These are phyloP conservation scores for Xylogone sp. DNA, from an alignment of 2,329 filamentous ascomycete species.

Conservation along the genomic window DNA sequence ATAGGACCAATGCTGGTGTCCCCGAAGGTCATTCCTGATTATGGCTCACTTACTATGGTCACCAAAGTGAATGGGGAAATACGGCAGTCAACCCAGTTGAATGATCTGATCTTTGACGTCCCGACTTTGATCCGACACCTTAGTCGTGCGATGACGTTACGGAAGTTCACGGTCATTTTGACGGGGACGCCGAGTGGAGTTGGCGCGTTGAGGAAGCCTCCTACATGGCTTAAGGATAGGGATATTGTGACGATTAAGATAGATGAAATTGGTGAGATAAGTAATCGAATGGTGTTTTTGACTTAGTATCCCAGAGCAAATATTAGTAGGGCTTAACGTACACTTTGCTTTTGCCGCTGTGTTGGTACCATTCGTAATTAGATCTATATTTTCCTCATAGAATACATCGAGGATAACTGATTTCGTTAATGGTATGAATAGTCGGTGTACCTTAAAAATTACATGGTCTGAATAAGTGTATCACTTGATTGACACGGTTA, in stretches of 20 bases:
- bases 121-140: conserved; percentile 41
- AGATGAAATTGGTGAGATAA: conserved; percentile 27
- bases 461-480: too few species aligned
- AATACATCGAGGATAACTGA: too few species aligned
- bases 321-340: too few species aligned
- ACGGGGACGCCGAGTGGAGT: conserved; percentile 45
- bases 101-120: conserved; percentile 45
- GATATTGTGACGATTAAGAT: conserved; percentile 42
- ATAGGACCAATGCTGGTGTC: conserved; percentile 41
- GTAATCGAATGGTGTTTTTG: conserved; percentile 9
- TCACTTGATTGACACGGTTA: too few species aligned
- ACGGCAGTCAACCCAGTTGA: conserved; percentile 35
- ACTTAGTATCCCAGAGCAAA: too few species aligned
- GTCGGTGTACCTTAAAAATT: too few species aligned
- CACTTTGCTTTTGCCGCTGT: too few species aligned
- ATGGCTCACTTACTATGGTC: conserved; percentile 27
- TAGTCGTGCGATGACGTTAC: conserved; percentile 43
- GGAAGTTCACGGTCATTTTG: conserved; percentile 44
- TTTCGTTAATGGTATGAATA: too few species aligned
- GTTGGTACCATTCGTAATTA: too few species aligned
- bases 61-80: conserved; percentile 40
- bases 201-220: conserved; percentile 26
- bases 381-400: too few species aligned
- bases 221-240: conserved; percentile 34
- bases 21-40: conserved; percentile 32